A percentile compares a stretch with the other conserved stretches of the same genome.
Evolutionary conservation across 2,329 filamentous ascomycete species (phyloP).

Genomic region (Fusarium chuoi): DNA sequence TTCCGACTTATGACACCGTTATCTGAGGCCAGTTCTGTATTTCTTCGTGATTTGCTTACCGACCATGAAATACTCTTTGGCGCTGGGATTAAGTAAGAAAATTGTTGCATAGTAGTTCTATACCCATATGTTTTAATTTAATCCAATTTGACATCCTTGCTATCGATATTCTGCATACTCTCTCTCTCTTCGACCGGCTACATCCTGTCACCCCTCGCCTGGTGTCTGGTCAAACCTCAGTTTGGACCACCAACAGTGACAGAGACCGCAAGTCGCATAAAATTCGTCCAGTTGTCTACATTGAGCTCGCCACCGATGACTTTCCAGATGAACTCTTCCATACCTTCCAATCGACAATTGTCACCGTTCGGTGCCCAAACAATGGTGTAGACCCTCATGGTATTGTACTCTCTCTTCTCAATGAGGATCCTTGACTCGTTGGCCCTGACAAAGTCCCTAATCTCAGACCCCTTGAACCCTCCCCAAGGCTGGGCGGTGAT

Average conservation of each 20-base stretch:
- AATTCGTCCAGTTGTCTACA: neutral
- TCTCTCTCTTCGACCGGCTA: rapidly evolving
- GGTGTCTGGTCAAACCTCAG: neutral
- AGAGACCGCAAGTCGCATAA: neutral
- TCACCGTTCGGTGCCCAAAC: neutral
- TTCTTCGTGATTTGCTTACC: neutral
- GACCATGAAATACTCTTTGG: neutral
- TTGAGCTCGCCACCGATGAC: neutral
- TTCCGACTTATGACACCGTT: constrained; percentile 17
- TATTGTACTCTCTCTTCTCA: neutral
- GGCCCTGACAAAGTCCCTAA: neutral
- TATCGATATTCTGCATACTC: rapidly evolving
- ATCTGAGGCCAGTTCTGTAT: neutral
- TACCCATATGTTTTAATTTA: neutral
- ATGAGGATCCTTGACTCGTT: neutral
- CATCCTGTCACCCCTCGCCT: too few species aligned
- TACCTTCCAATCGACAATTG: neutral
- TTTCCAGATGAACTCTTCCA: neutral
- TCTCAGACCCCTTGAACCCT: neutral
- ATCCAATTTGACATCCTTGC: rapidly evolving
- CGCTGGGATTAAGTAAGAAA: rapidly evolving
- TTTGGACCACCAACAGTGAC: neutral
- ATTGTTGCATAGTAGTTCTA: neutral
- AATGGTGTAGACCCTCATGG: neutral
- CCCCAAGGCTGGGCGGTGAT: rapidly evolving